These are phyloP conservation scores for Phytomonas serpens DNA, from an alignment of 208 protist genomes.

Conservation along the genomic window DNA sequence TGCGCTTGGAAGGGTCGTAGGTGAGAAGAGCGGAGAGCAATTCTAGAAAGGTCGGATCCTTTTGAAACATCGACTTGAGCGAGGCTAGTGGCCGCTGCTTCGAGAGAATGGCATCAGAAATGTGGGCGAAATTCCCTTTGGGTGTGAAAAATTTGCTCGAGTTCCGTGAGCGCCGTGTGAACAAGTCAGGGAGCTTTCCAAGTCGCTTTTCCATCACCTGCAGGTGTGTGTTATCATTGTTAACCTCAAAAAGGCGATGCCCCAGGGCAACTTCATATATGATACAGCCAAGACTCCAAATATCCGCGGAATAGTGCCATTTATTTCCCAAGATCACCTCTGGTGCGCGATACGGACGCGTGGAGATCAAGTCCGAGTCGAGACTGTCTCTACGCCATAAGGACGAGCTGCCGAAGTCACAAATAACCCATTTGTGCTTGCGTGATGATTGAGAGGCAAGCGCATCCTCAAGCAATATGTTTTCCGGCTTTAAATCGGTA, in stretches of 20 bases:
- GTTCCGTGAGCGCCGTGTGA: slow-evolving; percentile 32
- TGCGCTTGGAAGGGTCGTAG: slow-evolving; percentile 64
- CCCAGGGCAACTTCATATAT: slow-evolving; percentile 88
- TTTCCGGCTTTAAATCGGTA: slow-evolving; percentile 96
- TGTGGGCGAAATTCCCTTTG: slow-evolving; percentile 33
- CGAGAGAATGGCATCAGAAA: slow-evolving; percentile 26
- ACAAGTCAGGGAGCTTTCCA: slow-evolving; percentile 48
- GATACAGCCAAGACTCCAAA: slow-evolving; percentile 92
- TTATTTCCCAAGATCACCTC: slow-evolving; percentile 81
- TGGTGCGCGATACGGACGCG: slow-evolving; percentile 88
- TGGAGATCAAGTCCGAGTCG: slow-evolving; percentile 81
- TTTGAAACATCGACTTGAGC: slow-evolving; percentile 32
- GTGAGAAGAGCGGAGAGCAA: slow-evolving; percentile 47
- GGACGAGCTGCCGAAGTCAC: slow-evolving; percentile 86
- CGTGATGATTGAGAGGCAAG: slow-evolving; percentile 31
- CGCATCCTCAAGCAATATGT: slow-evolving; percentile 88
- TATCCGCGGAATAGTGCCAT: slow-evolving; percentile 90
- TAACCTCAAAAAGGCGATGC: slow-evolving; percentile 87
- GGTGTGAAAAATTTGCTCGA: slow-evolving; percentile 46
- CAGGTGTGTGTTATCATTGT: slow-evolving; percentile 77
- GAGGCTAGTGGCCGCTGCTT: slow-evolving; percentile 29
- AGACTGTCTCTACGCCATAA: slow-evolving; percentile 57
- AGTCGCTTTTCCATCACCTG: slow-evolving; percentile 67
- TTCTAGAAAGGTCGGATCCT: slow-evolving; percentile 53
- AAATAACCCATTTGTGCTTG: slow-evolving; percentile 63